Percentiles rank a stretch among this genome's conserved stretches.
phyloP scores from a whole-genome alignment of 208 protist species.

The Crithidia brevicula region DNA sequence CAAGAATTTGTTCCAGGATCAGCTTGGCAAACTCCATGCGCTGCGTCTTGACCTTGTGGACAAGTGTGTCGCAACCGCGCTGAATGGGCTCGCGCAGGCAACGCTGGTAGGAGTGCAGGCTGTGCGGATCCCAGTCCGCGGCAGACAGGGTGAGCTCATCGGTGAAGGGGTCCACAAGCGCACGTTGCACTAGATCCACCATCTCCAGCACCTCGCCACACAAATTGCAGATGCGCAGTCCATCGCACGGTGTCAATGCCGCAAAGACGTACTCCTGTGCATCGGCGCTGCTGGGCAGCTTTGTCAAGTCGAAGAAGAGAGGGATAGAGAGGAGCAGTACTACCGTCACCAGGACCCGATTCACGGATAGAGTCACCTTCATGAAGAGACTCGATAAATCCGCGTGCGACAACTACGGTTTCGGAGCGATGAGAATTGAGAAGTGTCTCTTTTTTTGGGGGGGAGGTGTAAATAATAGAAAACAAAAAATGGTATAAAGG shows the following conservation, averaged over 20 bases:
- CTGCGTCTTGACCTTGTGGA: slow-evolving; percentile 30
- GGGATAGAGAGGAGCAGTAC: slow-evolving; percentile 24
- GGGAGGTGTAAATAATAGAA: too few species aligned
- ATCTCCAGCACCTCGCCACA: slow-evolving; percentile 40
- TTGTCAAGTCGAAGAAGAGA: slow-evolving; percentile 15
- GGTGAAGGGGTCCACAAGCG: slow-evolving; percentile 14
- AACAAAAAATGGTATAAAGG: too few species aligned
- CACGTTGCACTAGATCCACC: slow-evolving; percentile 29
- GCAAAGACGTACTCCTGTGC: slow-evolving; percentile 35
- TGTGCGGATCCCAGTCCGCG: slow-evolving; percentile 14
- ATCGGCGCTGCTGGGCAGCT: slow-evolving; percentile 20
- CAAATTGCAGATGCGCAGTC: slow-evolving; percentile 23
- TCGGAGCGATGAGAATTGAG: slow-evolving; percentile 54
- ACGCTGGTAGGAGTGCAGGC: slow-evolving; percentile 12
- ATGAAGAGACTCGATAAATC: neutral
- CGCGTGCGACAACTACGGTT: neutral
- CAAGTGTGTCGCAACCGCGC: slow-evolving; percentile 38
- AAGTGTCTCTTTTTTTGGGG: too few species aligned
- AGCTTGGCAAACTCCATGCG: slow-evolving; percentile 21
- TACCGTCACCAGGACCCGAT: slow-evolving; percentile 10
- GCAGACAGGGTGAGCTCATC: slow-evolving; percentile 24
- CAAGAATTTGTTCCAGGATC: slow-evolving; percentile 26
- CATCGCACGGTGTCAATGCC: slow-evolving; percentile 20
- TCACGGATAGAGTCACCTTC: neutral
- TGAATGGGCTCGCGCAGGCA: slow-evolving; percentile 24